These are phyloP conservation scores for Cladophialophora exuberans DNA, from an alignment of 2,329 filamentous ascomycete species.

Conservation along the genomic window DNA sequence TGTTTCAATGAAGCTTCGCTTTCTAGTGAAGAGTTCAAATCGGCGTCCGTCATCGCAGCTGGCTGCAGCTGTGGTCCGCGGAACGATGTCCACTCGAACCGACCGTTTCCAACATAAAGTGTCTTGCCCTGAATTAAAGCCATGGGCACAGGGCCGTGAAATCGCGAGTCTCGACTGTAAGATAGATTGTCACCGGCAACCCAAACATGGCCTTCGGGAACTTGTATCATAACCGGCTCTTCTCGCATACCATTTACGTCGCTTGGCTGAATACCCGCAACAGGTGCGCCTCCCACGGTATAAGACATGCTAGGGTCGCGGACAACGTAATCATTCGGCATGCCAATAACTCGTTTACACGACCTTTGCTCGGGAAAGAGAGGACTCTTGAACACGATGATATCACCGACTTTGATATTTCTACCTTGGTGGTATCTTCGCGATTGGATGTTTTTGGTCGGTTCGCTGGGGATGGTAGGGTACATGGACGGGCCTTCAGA, in stretches of 20 bases:
- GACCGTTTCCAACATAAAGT: slow-evolving; percentile 30
- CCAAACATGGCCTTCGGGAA: slow-evolving; percentile 92
- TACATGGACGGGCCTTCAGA: slow-evolving; percentile 78
- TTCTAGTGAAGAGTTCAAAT: not conserved
- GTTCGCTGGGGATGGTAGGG: slow-evolving; percentile 74
- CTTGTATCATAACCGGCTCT: slow-evolving; percentile 51
- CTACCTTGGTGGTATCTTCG: slow-evolving; percentile 71
- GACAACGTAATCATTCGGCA: slow-evolving; percentile 65
- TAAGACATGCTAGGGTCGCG: slow-evolving; percentile 40
- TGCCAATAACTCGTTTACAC: slow-evolving; percentile 77
- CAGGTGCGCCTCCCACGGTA: slow-evolving; percentile 24
- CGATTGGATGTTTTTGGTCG: slow-evolving; percentile 67
- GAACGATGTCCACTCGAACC: slow-evolving; percentile 29
- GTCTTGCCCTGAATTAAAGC: slow-evolving; percentile 78
- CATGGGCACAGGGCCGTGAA: slow-evolving; percentile 84
- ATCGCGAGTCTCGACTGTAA: slow-evolving; percentile 81
- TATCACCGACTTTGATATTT: slow-evolving; percentile 73
- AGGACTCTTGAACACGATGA: slow-evolving; percentile 79
- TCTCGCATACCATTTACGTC: slow-evolving; percentile 15
- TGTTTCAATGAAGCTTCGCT: not conserved
- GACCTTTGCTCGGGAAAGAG: slow-evolving; percentile 62
- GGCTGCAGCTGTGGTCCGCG: slow-evolving; percentile 19
- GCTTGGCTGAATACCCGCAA: slow-evolving; percentile 27
- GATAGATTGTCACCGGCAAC: slow-evolving; percentile 84
- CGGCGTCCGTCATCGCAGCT: not conserved